Evolutionary conservation across 306 rosid species (phyloP).

Genomic region (Phaseolus lunatus): DNA sequence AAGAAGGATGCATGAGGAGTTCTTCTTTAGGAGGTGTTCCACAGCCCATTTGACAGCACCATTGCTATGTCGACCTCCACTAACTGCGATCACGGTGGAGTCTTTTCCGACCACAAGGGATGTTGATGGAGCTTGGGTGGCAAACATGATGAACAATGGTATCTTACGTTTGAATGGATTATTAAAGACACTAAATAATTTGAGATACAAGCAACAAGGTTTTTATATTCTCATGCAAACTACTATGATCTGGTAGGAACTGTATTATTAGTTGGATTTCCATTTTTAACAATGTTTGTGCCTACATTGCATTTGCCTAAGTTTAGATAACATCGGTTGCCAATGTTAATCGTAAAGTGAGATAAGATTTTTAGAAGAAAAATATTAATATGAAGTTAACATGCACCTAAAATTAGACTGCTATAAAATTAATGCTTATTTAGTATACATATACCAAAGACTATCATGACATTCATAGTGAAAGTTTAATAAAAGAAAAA

Average conservation of each 20-base stretch:
- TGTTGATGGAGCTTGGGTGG: background rate
- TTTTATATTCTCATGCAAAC: background rate
- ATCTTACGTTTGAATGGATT: background rate
- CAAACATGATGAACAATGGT: background rate
- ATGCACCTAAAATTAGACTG: background rate
- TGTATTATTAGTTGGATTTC: background rate
- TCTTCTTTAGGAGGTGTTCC: conserved; percentile 55
- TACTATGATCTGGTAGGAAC: background rate
- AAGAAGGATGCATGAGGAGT: conserved; percentile 61
- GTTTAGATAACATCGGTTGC: background rate
- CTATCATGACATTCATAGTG: too few relatives aligned
- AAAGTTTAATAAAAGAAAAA: too few relatives aligned
- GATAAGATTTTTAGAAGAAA: background rate
- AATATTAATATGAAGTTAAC: background rate
- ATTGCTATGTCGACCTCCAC: conserved; percentile 69
- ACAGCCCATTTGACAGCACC: conserved; percentile 85
- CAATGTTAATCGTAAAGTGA: background rate
- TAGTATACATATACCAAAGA: too few relatives aligned
- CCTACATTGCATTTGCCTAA: background rate
- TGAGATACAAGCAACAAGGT: background rate
- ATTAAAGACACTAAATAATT: background rate
- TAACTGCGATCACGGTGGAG: conserved; percentile 63
- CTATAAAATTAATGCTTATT: background rate
- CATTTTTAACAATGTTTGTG: background rate
- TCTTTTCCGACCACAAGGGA: background rate